Percentiles rank a stretch among this genome's conserved stretches.
Conservation (phyloP, 164 flowering plant genomes). For the Aristolochia californica region DNA sequence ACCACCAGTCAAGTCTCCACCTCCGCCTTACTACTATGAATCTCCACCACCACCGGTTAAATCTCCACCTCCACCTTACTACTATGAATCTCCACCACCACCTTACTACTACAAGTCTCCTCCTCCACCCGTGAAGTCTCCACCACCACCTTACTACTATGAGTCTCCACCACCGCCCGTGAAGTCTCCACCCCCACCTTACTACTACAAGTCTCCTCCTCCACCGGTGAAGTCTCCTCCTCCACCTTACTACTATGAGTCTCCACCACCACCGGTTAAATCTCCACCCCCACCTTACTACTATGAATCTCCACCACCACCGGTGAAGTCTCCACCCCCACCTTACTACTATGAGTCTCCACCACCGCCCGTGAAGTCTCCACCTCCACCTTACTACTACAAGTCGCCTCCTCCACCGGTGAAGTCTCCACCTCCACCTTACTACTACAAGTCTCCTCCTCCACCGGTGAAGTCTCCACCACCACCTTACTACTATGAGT, state of each 20-base stretch:
- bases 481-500: conserved; percentile 25
- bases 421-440: conserved; percentile 22
- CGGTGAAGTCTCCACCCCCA: conserved; percentile 10
- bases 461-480: conserved; percentile 13
- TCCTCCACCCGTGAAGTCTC: too few species aligned
- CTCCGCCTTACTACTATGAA: too few species aligned
- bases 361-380: conserved; percentile 9
- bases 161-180: conserved; percentile 34
- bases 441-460: conserved; percentile 24
- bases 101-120: too few species aligned
- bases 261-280: conserved; percentile 18
- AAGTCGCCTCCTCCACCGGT: conserved; percentile 20
- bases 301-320: conserved; percentile 22
- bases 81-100: too few species aligned
- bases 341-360: conserved; percentile 32
- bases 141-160: too few species aligned
- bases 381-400: conserved; percentile 20
- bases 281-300: conserved; percentile 19
- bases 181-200: conserved; percentile 23
- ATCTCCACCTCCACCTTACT: too few species aligned
- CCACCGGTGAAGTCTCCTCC: conserved; percentile 24
- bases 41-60: too few species aligned
- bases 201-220: conserved; percentile 26
- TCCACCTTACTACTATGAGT: conserved; percentile 31
- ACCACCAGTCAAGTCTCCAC: too few species aligned